Evolutionary conservation across 441 rosid species (phyloP), one percentile per base, ranked within the genome.

Genomic region (Hura crepitans): DNA sequence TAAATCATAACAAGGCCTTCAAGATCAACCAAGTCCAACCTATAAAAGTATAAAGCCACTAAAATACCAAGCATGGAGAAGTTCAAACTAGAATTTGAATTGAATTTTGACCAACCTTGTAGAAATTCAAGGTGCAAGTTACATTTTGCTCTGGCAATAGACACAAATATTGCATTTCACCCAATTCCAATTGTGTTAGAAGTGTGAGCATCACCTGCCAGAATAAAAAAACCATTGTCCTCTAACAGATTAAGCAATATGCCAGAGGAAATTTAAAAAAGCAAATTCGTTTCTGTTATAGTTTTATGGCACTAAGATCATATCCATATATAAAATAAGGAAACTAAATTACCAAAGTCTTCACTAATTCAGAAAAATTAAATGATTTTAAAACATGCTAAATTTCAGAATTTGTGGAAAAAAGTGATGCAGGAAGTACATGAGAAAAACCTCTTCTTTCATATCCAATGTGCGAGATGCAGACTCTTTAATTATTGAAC

Each of bases 201-300:
- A 94, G 79, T 35, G 97, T 94, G 66, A 86, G 92, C 89, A 94
- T 88, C 76, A 90, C 97, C 99, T 94, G 87, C 71, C 80, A 82
- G 72, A 71, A 66, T 54, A 66, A 64, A 69, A n/a, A 78, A 42
- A 57, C 46, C 55, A 27, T 5, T 14, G 63, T 11, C 28, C 69
- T 71, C 64, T 39, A 62, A 53, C 60, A 45, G 27, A 15, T 43
- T 11, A 31, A 3, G 25, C 47, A 39, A 46, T 15, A 37, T 45
- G 54, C 35, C 59, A 64, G 45, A 51, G 30, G 31, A 60, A 69
- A 72, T 63, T 14, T 43, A 27, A 42, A 45, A n/a, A 62, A 35
- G 17, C 43, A 31, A 50, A 17, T 72, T 54, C 17, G 28, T 5
- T 46, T 66, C 15, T 51, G 13, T 22, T 30, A 35, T 20, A 59